Evolutionary conservation across 2,329 filamentous ascomycete species (phyloP), one percentile per base, ranked within the genome.

Genomic region (Sclerotinia glacialis): DNA sequence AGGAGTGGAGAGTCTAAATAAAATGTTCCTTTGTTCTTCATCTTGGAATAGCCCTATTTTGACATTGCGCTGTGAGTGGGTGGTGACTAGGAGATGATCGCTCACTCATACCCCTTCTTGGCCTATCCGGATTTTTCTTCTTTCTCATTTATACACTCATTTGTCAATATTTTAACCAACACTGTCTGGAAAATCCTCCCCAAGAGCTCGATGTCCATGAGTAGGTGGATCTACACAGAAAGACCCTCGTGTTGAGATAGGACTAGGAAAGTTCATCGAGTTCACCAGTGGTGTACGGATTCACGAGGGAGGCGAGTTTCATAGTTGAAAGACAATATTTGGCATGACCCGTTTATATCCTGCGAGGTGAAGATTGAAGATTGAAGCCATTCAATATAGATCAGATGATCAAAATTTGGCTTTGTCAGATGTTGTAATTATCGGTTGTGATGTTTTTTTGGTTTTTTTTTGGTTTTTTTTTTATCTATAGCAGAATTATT

Each of bases 21-120:
- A 16, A 61, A 64, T n/a, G 16, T 66, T 42, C 37, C 9, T 67
- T 67, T 67, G 37, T 53, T 50, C 28, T 59, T 60, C 7, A 14
- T 37, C 9, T 8, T 5, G 7, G 49, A 18, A 26, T 46, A n/a
- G 14, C 14, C 5, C 11, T 34, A n/a, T 34, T 16, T 23, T 47
- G 21, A 47, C 2, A 47, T 28, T 34, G 16, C 9, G 42, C 11
- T 14, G 23, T 14, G 37, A 40, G 37, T 40, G 37, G 12, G 37
- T 40, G 37, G 37, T 40, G 37, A 40, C 37, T 40, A 40, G 37
- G 12, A 40, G 34, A 37, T 37, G 9, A 37, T 12, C 11, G 12
- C 34, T 37, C 34, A 11, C 34, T 37, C 9, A 37, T 37, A 37
- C 34, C 4, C 34, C 34, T 37, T 37, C 8, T 37, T 7, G 11